Evolutionary conservation across 78 protist genomes (phyloP).

Genomic region (Dictyostelium citrinum): DNA sequence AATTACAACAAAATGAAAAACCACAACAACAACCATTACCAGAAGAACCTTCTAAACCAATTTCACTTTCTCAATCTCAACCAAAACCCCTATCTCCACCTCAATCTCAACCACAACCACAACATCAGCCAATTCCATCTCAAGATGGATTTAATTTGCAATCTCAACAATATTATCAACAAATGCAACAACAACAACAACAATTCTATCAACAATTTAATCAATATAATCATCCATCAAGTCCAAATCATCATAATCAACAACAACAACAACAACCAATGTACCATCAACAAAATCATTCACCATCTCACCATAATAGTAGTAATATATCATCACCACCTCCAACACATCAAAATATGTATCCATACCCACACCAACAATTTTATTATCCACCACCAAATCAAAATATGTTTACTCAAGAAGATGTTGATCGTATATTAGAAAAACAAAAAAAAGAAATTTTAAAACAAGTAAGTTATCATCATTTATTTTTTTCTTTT

Average conservation of each 20-base stretch:
- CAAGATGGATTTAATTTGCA: neutral
- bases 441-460: constrained; percentile 45
- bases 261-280: constrained; percentile 23
- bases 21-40: neutral
- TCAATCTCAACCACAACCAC: neutral
- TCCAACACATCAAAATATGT: neutral
- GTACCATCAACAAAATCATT: constrained; percentile 5
- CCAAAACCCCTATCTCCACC: neutral
- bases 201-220: neutral
- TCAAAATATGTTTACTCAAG: constrained; percentile 30
- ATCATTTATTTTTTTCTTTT: neutral
- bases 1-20: neutral
- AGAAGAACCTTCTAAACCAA: neutral
- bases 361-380: constrained; percentile 2
- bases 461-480: constrained; percentile 31
- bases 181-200: neutral
- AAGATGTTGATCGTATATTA: constrained; percentile 52
- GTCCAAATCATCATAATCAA: neutral
- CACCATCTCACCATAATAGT: neutral
- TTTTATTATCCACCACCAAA: constrained; percentile 23
- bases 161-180: neutral
- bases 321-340: constrained; percentile 6
- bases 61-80: neutral
- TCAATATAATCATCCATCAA: neutral
- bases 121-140: neutral